Evolutionary conservation across 345 rosid genomes (phyloP).

Genomic region (Luvunga scandens): DNA sequence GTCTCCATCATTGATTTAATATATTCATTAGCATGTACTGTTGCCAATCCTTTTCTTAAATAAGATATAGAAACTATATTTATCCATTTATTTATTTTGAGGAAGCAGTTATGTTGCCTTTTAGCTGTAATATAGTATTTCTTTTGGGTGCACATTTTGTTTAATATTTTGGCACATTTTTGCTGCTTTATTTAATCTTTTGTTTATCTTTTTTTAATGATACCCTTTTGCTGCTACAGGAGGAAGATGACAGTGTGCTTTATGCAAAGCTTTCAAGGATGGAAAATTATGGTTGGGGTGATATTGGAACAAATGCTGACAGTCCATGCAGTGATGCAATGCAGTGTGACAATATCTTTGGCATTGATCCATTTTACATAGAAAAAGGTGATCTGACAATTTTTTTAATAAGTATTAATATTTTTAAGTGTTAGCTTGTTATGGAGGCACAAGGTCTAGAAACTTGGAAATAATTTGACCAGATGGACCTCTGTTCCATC

Average conservation of each 20-base stretch:
- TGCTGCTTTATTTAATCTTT: neutral
- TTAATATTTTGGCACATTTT: neutral
- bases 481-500: neutral
- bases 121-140: neutral
- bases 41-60: neutral
- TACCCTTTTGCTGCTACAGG: constrained; percentile 38
- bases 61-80: neutral
- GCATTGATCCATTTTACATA: constrained; percentile 77
- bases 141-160: neutral
- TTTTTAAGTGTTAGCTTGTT: neutral
- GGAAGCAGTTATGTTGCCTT: neutral
- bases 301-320: constrained; percentile 34
- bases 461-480: neutral
- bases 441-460: neutral
- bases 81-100: neutral
- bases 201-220: neutral
- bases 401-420: neutral
- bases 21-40: neutral
- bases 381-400: constrained; percentile 51
- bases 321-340: constrained; percentile 36
- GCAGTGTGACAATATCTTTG: constrained; percentile 50
- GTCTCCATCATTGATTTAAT: neutral
- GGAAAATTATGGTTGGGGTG: constrained; percentile 87
- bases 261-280: constrained; percentile 42
- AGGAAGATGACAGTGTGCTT: constrained; percentile 22